Evolutionary conservation across 345 rosid genomes (phyloP), one percentile per base, ranked within the genome.

Genomic region (Cardamine resedifolia): DNA sequence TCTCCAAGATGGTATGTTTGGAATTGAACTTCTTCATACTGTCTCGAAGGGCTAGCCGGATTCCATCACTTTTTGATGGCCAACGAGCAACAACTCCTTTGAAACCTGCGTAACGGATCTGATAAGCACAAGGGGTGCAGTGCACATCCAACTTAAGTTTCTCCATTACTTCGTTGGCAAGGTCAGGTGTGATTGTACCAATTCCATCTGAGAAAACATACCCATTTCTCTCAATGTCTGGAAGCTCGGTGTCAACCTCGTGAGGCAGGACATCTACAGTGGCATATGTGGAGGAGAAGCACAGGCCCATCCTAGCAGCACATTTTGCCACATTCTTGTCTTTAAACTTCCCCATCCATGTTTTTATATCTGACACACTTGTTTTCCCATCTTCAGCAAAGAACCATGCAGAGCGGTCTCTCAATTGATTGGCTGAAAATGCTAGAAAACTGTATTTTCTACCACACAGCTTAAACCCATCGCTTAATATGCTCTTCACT

Each of bases 211-310:
- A 94, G 84, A 91, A 91, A 28, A 27, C 62, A 84, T 87, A 90
- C 0, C 8, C 57, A 39, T 88, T 86, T 73, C 91, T 85, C 79
- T 77, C 9, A 36, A 90, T 67, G 73, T 94, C 96, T 15, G 85
- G 83, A 81, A 89, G 87, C 10, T 64, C 43, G 12, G 4, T 63
- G 64, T 85, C 71, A 58, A 83, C 91, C 83, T 90, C 78, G 1
- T 9, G 2, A 70, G 56, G 56, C 71, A 90, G 88, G 75, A 89
- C 92, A 66, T 87, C 95, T 44, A 91, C 87, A 23, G 90, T 83
- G 7, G 97, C 88, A 78, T 91, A 90, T 20, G 97, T 89, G n/a
- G 98, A 94, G 30, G 98, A 94, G 81, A 91, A 94, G 81, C 97
- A 94, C 58, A 75, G 88, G 24, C 98, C 98, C 97, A 90, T 94